Evolutionary conservation across 805 yeast genomes (phyloP), one percentile per base, ranked within the genome.

Genomic region (Kuraishia cidri): DNA sequence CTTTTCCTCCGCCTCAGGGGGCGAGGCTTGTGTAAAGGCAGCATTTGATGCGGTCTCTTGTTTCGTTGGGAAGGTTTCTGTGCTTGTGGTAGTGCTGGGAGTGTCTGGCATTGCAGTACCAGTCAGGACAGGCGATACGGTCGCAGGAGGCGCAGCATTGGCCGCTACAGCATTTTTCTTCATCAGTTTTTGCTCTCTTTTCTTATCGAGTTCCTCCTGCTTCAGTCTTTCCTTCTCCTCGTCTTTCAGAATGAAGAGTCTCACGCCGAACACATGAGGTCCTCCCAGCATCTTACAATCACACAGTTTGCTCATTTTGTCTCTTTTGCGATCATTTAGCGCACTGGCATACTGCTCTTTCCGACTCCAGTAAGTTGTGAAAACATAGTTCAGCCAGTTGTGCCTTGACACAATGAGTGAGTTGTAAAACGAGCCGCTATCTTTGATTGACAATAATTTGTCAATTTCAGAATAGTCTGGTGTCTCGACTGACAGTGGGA

Each of bases 281-380:
- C 97, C 97, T 15, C 81, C 65, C 8, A 65, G 62, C 57, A 87
- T 56, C 2, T 62, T 58, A 38, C 88, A 75, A 43, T 88, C 96
- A 43, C 90, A 75, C 36, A 92, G 60, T 50, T 86, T 87, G 38
- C 86, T 79, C 95, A 88, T 87, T 35, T 77, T 77, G 41, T 90
- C 97, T 45, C 94, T 56, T 45, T 58, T 68, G 26, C 58, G 54
- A 35, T 63, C 66, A 35, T 57, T 51, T 19, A 14, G 25, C 51
- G 64, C 51, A 60, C 72, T 35, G 64, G 40, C 77, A 69, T 34
- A 76, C 54, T 37, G 75, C 19, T 58, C 63, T 35, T 57, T 49
- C 36, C 60, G 45, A 3, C 60, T 55, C 95, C 97, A 90, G 45
- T 77, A 85, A 30, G 80, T 63, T 37, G 73, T 74, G 46, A 90